Evolutionary conservation across 352 stramenopile species (phyloP), one percentile per base, ranked within the genome.

Genomic region (Pythium scleroteichum): DNA sequence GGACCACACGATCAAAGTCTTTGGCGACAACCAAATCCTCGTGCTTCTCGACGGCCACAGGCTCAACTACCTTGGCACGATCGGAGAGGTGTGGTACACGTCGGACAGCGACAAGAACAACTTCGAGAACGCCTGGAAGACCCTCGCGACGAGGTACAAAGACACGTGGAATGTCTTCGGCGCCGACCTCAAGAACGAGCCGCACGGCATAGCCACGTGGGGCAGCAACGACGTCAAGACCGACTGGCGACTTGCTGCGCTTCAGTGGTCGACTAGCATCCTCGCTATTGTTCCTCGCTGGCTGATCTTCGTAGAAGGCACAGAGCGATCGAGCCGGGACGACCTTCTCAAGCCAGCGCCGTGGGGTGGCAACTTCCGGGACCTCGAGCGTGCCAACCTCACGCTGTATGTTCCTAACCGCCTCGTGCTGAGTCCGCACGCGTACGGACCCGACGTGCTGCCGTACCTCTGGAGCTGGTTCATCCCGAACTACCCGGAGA

Each of bases 121-220:
- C 27, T 58, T 68, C 40, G 35, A 53, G 17, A 24, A 75, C 5
- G 71, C 74, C 10, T 87, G 78, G 78, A 65, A 49, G 7, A 62
- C 70, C 1, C 35, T 87, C 40, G 66, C 71, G 2, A 47, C 38
- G 16, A 71, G 73, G 27, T 85, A 82, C 64, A 50, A 26, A 22
- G 32, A 41, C 1, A 58, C 64, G 19, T 78, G 75, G 78, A 85
- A 87, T 24, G 75, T 85, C 1, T 35, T 87, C 10, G 78, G 68
- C 7, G 71, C 75, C 1, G 78, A 87, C 57, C 42, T 87, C 10
- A 85, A 80, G 59, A 87, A 87, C 61, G 78, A 87, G 12, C 78
- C 78, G 2, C 78, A 87, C 56, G 78, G 72, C 12, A 52, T 67
- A 14, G 78, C 78, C 1, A 68, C 75, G 0, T 87, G 78, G 78